Evolutionary conservation across 805 yeast species (phyloP).

Genomic region (Teunomyces funiuensis): DNA sequence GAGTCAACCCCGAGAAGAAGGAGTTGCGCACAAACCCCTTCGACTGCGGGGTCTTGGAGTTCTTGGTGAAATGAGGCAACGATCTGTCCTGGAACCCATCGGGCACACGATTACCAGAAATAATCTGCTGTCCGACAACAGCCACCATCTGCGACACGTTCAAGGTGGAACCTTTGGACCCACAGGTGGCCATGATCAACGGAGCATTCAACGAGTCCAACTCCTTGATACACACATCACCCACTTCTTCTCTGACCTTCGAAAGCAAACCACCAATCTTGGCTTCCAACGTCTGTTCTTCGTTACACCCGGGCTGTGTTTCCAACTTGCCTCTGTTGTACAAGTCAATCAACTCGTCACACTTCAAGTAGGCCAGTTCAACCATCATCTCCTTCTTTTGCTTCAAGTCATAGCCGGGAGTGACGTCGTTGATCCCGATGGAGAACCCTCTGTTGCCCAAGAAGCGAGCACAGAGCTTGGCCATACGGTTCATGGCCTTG

Average conservation of each 20-base stretch:
- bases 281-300: slow-evolving; percentile 96
- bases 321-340: slow-evolving; percentile 86
- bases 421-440: slow-evolving; percentile 95
- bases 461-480: slow-evolving; percentile 95
- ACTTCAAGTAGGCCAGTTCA: slow-evolving; percentile 82
- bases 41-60: slow-evolving; percentile 95
- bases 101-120: slow-evolving; percentile 98
- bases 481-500: slow-evolving; percentile 96
- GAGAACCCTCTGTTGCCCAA: slow-evolving; percentile 95
- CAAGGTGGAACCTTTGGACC: slow-evolving; percentile 96
- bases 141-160: slow-evolving; percentile 99
- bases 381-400: slow-evolving; percentile 83
- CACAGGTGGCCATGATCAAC: slow-evolving; percentile 98
- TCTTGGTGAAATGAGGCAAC: slow-evolving; percentile 92
- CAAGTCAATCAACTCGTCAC: slow-evolving; percentile 83
- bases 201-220: slow-evolving; percentile 91
- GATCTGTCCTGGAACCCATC: slow-evolving; percentile 99
- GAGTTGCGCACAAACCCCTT: slow-evolving; percentile 98
- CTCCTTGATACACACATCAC: slow-evolving; percentile 94
- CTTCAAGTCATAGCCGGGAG: slow-evolving; percentile 81
- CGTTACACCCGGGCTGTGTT: slow-evolving; percentile 98
- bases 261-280: slow-evolving; percentile 95
- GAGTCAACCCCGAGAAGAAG: slow-evolving; percentile 88
- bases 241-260: slow-evolving; percentile 97
- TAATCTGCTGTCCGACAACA: slow-evolving; percentile 98